A percentile compares a stretch with the other conserved stretches of the same genome.
These are phyloP conservation scores for Pilatotrama ljubarskyi DNA, from an alignment of 768 basidiomycete genomes.

Conservation along the genomic window DNA sequence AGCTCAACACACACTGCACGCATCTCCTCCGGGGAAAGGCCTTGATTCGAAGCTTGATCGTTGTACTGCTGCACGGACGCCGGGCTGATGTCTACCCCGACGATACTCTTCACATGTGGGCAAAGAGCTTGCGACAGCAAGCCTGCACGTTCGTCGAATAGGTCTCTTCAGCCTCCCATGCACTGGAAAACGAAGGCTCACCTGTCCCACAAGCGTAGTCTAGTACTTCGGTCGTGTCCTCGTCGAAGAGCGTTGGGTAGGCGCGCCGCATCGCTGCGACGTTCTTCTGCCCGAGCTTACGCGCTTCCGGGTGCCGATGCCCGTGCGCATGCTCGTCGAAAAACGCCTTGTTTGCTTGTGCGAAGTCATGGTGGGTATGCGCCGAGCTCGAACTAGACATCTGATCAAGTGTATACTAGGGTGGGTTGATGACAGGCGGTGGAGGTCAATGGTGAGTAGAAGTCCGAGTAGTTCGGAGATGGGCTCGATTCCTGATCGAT, in stretches of 20 bases:
- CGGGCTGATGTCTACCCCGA: slow-evolving; percentile 79
- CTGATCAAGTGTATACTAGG: background rate
- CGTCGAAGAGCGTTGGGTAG: slow-evolving; percentile 44
- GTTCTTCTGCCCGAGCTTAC: slow-evolving; percentile 26
- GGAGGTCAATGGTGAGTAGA: background rate
- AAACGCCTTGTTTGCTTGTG: background rate
- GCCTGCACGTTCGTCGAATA: slow-evolving; percentile 49
- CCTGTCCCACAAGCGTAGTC: slow-evolving; percentile 80
- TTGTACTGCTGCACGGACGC: slow-evolving; percentile 71
- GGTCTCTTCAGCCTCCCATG: too few species aligned
- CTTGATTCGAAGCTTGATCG: slow-evolving; percentile 55
- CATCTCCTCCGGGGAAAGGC: slow-evolving; percentile 68
- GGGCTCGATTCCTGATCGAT: background rate
- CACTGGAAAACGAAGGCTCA: slow-evolving; percentile 26
- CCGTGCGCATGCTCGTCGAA: slow-evolving; percentile 5
- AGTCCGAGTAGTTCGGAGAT: background rate
- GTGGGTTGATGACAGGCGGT: background rate
- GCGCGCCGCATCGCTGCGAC: slow-evolving; percentile 33
- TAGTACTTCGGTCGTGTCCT: slow-evolving; percentile 57
- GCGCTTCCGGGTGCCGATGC: background rate
- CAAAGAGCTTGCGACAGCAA: slow-evolving; percentile 64
- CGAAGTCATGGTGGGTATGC: background rate
- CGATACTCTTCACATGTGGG: slow-evolving; percentile 57
- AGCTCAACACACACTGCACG: slow-evolving; percentile 59
- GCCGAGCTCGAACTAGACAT: background rate